Base-by-base conservation (phyloP, 2,329 filamentous ascomycete species). In the Ophiosphaerella korrae region DNA sequence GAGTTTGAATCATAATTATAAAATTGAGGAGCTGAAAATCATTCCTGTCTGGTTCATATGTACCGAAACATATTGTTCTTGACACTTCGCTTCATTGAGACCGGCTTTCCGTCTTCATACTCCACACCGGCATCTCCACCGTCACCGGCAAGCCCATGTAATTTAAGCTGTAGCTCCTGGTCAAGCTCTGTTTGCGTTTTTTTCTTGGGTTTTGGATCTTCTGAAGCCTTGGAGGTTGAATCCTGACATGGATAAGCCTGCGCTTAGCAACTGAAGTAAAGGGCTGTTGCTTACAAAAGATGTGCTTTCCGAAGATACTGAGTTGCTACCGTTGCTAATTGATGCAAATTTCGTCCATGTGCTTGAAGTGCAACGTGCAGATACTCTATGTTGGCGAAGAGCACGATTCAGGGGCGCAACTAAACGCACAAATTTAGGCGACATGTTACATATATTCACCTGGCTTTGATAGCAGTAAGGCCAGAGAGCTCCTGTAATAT, bases 11-110 rank as follows among this genome's bases (percentile, higher is more conserved):
- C 26, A 29, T 6, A 29, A 29, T 29, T 29, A 4, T 29, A 11
- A 11, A 21, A 21, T 21, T 4, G 18, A 21, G 18, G 18, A 21
- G 18, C 18, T 3, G 5, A 21, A 21, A 21, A 21, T 21, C 18
- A 14, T 36, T 36, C 14, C 34, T 36, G 34, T 18, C 5, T 4
- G 3, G n/a, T 24, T 57, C 50, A 68, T 16, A 90, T 89, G 52
- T 88, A 82, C 13, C 88, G 78, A 68, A 92, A 92, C 88, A 91
- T 91, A 62, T 91, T 91, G 45, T 87, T 84, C 68, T 82, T 86
- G 9, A 92, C 89, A 32, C 86, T 82, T 42, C 88, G 78, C 74
- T 90, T 92, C 81, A 92, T 87, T 0, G 86, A 79, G 5, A 84
- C 84, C 0, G 89, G 84, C 68, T 87, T 82, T 0, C 89, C 89